phyloP scores from a whole-genome alignment of 2,329 filamentous ascomycete species.

The Gnomoniopsis smithogilvyi region DNA sequence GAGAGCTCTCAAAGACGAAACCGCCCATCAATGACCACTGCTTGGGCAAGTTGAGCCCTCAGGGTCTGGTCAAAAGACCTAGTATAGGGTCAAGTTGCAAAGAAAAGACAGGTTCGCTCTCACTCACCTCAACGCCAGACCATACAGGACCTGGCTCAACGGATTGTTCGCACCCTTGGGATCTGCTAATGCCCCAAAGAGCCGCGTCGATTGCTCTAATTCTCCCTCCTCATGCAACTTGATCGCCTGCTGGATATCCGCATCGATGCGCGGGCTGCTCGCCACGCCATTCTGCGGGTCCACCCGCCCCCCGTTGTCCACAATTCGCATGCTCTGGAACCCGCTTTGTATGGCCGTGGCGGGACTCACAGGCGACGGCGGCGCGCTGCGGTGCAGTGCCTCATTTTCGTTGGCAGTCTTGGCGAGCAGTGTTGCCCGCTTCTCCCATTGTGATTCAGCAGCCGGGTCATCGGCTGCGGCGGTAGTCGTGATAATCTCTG shows the following conservation, averaged over 20 bases:
- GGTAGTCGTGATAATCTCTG: slow-evolving; percentile 59
- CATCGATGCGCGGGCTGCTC: slow-evolving; percentile 53
- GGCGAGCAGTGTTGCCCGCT: slow-evolving; percentile 85
- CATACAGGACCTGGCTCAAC: slow-evolving; percentile 92
- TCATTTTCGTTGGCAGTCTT: slow-evolving; percentile 47
- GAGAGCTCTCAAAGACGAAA: not conserved
- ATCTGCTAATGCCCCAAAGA: slow-evolving; percentile 83
- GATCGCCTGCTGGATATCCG: slow-evolving; percentile 93
- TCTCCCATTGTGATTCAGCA: slow-evolving; percentile 82
- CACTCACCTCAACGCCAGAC: slow-evolving; percentile 77
- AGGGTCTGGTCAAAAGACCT: too few relatives aligned
- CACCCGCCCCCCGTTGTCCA: slow-evolving; percentile 18
- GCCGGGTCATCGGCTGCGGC: slow-evolving; percentile 45
- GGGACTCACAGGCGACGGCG: slow-evolving; percentile 31
- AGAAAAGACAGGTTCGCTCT: not conserved
- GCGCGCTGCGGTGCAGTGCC: slow-evolving; percentile 40
- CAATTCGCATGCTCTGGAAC: slow-evolving; percentile 27
- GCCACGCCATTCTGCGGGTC: slow-evolving; percentile 32
- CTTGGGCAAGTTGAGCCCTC: too few relatives aligned
- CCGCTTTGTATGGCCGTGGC: slow-evolving; percentile 23
- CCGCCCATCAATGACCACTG: too few relatives aligned
- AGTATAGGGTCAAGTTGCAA: too few relatives aligned
- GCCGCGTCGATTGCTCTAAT: slow-evolving; percentile 71
- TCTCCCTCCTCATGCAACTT: slow-evolving; percentile 83
- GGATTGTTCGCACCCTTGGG: slow-evolving; percentile 85